Base-by-base conservation (phyloP, 805 yeast genomes). In the Groenewaldozyma salmanticensis region DNA sequence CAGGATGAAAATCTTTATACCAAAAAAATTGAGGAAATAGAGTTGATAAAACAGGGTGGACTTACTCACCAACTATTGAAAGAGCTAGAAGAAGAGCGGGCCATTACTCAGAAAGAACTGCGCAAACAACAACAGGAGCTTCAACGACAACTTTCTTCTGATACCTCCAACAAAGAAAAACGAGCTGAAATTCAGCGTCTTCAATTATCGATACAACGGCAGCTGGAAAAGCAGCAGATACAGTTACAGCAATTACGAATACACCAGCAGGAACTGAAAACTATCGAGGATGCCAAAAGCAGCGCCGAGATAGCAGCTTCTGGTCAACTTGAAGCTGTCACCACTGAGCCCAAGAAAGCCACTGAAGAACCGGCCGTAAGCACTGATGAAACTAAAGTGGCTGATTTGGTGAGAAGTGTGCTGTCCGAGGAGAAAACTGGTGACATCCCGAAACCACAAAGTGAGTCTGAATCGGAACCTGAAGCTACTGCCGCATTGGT, bases 11-110 rank as follows among this genome's bases (percentile, higher is more conserved):
- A 48, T 27, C 57, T 53, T 13, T 68, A 64, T 51, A 58, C 58
- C 32, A 51, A 41, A 16, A 61, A 60, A 34, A 57, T 59, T 35
- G 48, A 50, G 9, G 72, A 69, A 42, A 67, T 70, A 5, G 64
- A 62, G 20, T 52, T 57, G 47, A 66, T 70, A 13, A 70, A 66
- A 38, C 53, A 55, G 29, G 72, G 73, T 1, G 60, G 60, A 39
- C 54, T 67, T 48, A 68, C 67, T 33, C 64, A 62, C 22, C 57
- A 60, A 31, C 49, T 55, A 13, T 44, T 64, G n/a, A 37, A 39
- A 13, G 52, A 50, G 16, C 32, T 40, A 9, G 46, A 44, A 20
- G 16, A 45, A 52, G 33, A 65, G 60, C 9, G 37, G 21, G n/a
- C 15, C 15, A n/a, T 5, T 17, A 15, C 17, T 33, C 16, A 15